Evolutionary conservation across 2,329 filamentous ascomycete genomes (phyloP).

Genomic region (Penicillium sp.): DNA sequence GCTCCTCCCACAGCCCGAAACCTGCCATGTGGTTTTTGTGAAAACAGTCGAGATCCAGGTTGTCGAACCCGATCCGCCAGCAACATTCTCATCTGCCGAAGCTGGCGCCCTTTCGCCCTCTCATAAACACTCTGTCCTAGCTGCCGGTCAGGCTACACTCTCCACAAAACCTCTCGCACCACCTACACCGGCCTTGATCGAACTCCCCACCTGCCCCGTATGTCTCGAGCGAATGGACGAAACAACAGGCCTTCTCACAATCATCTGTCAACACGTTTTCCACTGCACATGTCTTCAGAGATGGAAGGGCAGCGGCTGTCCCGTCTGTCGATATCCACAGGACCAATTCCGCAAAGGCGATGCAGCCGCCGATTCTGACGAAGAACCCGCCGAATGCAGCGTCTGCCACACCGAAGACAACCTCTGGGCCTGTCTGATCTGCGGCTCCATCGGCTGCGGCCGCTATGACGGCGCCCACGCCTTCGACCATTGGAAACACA

Average conservation of each 20-base stretch:
- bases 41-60: constrained; percentile 85
- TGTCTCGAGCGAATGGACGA: constrained; percentile 98
- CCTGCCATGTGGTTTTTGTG: constrained; percentile 93
- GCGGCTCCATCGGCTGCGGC: constrained; percentile 88
- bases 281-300: constrained; percentile 95
- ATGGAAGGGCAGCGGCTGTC: constrained; percentile 92
- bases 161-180: constrained; percentile 66
- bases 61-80: constrained; percentile 47
- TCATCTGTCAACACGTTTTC: constrained; percentile 96
- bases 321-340: constrained; percentile 88
- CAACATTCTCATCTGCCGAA: constrained; percentile 29
- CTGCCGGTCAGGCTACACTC: constrained; percentile 46
- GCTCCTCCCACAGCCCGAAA: constrained; percentile 66
- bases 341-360: constrained; percentile 51
- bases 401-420: constrained; percentile 79
- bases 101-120: constrained; percentile 66
- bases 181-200: constrained; percentile 81
- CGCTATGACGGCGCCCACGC: constrained; percentile 93
- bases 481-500: constrained; percentile 89
- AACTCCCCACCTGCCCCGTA: constrained; percentile 93
- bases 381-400: constrained; percentile 61
- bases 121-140: constrained; percentile 22
- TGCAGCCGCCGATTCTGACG: constrained; percentile 60
- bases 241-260: constrained; percentile 90
- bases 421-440: constrained; percentile 94